Percentiles rank a stretch among this genome's conserved stretches.
phyloP scores from a whole-genome alignment of 2,329 filamentous ascomycete species.

The Nannizzia gypsea region DNA sequence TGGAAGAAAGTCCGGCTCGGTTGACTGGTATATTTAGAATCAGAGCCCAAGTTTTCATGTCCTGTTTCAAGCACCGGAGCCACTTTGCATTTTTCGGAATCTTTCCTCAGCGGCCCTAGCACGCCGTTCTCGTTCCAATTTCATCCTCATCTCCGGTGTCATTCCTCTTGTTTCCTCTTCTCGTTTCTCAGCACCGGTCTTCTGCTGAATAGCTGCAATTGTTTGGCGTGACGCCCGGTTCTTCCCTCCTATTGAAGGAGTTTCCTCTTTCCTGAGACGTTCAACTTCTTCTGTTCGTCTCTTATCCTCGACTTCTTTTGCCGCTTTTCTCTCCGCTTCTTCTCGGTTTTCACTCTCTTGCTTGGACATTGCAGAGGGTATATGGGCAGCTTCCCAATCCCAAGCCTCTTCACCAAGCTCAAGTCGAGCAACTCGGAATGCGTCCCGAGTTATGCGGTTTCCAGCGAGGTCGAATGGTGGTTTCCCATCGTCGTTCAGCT shows the following conservation, averaged over 20 bases:
- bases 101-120: constrained; percentile 87
- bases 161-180: constrained; percentile 76
- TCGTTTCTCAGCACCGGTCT: constrained; percentile 67
- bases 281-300: constrained; percentile 64
- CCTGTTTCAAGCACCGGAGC: background rate
- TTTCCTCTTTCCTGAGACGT: constrained; percentile 54
- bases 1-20: constrained; percentile 24
- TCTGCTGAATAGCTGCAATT: constrained; percentile 38
- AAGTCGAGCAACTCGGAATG: constrained; percentile 75
- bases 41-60: background rate
- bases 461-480: constrained; percentile 78
- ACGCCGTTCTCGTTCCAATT: constrained; percentile 74
- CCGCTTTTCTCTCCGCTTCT: constrained; percentile 58
- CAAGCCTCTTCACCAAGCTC: constrained; percentile 67
- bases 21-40: constrained; percentile 11
- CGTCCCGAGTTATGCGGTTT: constrained; percentile 73
- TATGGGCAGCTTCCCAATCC: constrained; percentile 64
- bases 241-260: background rate
- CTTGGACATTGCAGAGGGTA: constrained; percentile 60
- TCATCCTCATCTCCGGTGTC: constrained; percentile 75
- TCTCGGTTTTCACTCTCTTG: constrained; percentile 59
- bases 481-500: constrained; percentile 62
- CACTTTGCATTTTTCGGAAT: constrained; percentile 52
- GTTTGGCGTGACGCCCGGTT: constrained; percentile 19
- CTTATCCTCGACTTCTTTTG: constrained; percentile 55